phyloP scores from a whole-genome alignment of 768 basidiomycete species.

The Galerina marginata region DNA sequence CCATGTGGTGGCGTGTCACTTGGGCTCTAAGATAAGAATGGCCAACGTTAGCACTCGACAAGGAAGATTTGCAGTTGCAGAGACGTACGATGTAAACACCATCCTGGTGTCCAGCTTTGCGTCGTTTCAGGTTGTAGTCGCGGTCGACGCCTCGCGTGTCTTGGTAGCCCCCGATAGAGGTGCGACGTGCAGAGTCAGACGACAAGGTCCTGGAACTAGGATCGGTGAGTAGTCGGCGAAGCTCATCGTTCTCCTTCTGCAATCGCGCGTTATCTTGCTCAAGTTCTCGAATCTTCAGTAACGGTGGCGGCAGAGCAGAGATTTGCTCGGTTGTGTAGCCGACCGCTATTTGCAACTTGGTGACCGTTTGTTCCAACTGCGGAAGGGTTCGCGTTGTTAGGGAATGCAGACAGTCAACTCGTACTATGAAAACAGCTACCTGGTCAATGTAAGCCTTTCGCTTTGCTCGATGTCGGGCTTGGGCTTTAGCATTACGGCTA shows the following conservation, averaged over 20 bases:
- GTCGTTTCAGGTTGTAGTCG: slow-evolving; percentile 57
- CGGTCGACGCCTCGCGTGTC: slow-evolving; percentile 58
- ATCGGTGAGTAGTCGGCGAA: slow-evolving; percentile 69
- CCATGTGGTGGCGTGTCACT: slow-evolving; percentile 51
- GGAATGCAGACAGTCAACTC: neutral
- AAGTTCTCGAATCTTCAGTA: slow-evolving; percentile 79
- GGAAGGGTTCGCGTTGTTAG: neutral
- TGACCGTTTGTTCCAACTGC: slow-evolving; percentile 85
- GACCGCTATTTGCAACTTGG: slow-evolving; percentile 79
- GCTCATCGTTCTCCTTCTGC: slow-evolving; percentile 74
- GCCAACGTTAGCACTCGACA: neutral
- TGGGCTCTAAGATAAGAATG: slow-evolving; percentile 40
- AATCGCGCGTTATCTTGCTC: slow-evolving; percentile 80
- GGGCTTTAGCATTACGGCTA: slow-evolving; percentile 87
- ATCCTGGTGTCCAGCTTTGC: slow-evolving; percentile 55
- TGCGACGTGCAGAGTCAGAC: slow-evolving; percentile 51
- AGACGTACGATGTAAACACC: slow-evolving; percentile 58
- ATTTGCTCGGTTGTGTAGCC: slow-evolving; percentile 79
- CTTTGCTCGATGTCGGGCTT: slow-evolving; percentile 90
- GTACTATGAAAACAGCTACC: slow-evolving; percentile 43
- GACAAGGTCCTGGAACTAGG: slow-evolving; percentile 38
- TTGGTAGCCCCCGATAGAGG: slow-evolving; percentile 50
- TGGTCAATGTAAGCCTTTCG: slow-evolving; percentile 93
- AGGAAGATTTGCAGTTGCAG: neutral
- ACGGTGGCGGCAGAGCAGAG: slow-evolving; percentile 71